Evolutionary conservation across 176 grass and related monocot genomes (phyloP).

Genomic region (Bromus sterilis): DNA sequence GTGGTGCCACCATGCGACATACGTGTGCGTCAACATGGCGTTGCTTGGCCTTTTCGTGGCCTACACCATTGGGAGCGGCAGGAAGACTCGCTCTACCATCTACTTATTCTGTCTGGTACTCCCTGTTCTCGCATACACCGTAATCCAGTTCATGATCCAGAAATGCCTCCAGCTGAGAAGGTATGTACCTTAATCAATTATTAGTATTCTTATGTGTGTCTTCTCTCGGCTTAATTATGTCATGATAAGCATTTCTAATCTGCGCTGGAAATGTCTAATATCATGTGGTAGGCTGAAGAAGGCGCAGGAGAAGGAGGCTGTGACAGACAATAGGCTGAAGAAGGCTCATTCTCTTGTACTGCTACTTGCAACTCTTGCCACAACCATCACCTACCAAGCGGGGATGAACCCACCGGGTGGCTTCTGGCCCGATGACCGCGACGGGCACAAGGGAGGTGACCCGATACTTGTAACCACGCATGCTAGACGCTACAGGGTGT

Average conservation of each 20-base stretch:
- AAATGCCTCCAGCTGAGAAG: background rate
- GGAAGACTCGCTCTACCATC: conserved; percentile 32
- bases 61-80: conserved; percentile 37
- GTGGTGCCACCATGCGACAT: conserved; percentile 25
- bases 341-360: conserved; percentile 23
- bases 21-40: conserved; percentile 15
- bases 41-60: conserved; percentile 39
- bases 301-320: too few relatives aligned
- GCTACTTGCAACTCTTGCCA: conserved; percentile 31
- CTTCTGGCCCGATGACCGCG: conserved; percentile 6
- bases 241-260: too few relatives aligned
- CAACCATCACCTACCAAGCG: conserved; percentile 34
- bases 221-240: too few relatives aligned
- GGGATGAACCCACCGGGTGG: conserved; percentile 35
- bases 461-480: conserved; percentile 5
- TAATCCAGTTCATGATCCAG: conserved; percentile 18
- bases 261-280: too few relatives aligned
- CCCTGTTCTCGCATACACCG: conserved; percentile 6
- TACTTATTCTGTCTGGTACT: conserved; percentile 34
- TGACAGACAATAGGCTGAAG: conserved; percentile 23
- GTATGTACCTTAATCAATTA: too few relatives aligned
- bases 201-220: too few relatives aligned
- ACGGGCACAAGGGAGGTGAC: conserved; percentile 14
- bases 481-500: conserved; percentile 24
- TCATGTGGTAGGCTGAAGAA: too few relatives aligned